Conservation (phyloP, 352 stramenopile genomes). For the Globisporangium abappressorium region DNA sequence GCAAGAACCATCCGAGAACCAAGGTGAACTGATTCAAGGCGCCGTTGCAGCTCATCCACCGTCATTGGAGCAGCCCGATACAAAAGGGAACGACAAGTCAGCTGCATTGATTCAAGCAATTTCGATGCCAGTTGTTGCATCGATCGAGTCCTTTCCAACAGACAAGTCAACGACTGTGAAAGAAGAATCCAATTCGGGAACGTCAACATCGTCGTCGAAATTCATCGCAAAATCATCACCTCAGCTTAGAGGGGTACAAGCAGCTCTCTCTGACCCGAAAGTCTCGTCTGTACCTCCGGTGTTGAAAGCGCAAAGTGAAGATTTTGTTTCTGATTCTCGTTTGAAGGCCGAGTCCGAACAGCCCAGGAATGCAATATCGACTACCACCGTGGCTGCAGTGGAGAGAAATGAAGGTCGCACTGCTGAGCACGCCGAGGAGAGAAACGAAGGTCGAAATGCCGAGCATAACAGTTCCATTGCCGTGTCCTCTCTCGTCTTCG, state of each 20-base stretch:
- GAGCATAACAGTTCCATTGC: not conserved
- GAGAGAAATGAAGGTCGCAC: not conserved
- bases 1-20: not conserved
- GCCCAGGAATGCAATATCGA: no score
- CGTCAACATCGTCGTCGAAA: not conserved
- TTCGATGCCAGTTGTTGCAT: not conserved
- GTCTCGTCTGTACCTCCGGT: not conserved
- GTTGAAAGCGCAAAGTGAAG: not conserved
- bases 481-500: conserved; percentile 6
- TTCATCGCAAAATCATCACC: not conserved
- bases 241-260: not conserved
- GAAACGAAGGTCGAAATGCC: not conserved
- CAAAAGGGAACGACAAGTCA: not conserved
- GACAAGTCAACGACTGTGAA: not conserved
- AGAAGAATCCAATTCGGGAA: not conserved
- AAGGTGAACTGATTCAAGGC: not conserved
- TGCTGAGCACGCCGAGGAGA: not conserved
- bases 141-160: not conserved
- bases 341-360: not conserved
- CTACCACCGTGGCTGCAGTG: not conserved
- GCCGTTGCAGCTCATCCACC: not conserved
- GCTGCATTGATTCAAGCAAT: not conserved
- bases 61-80: not conserved
- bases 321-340: not conserved
- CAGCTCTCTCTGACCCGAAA: not conserved